These are phyloP conservation scores for Mycena alexandri DNA, from an alignment of 768 basidiomycete genomes.

Conservation along the genomic window DNA sequence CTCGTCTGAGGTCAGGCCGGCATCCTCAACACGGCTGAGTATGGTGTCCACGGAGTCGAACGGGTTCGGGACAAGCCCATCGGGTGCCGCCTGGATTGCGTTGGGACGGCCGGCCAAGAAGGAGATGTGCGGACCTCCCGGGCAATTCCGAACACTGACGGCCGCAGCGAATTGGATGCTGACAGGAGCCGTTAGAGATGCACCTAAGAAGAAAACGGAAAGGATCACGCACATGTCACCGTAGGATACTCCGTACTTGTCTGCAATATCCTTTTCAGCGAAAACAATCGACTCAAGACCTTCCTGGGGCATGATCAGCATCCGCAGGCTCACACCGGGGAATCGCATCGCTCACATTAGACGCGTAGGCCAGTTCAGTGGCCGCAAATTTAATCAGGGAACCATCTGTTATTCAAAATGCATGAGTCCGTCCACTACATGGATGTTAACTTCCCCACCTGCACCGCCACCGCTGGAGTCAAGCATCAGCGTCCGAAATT, in stretches of 20 bases:
- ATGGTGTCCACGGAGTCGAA: constrained; percentile 30
- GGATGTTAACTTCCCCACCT: neutral
- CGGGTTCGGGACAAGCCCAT: constrained; percentile 22
- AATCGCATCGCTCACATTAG: constrained; percentile 11
- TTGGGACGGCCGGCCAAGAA: constrained; percentile 42
- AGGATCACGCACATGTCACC: constrained; percentile 30
- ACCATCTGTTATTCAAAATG: constrained; percentile 18
- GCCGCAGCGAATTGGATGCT: constrained; percentile 51
- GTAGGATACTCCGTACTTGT: constrained; percentile 25
- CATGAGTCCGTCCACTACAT: neutral
- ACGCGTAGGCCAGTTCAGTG: constrained; percentile 21
- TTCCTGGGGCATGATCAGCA: neutral
- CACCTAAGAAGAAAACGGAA: neutral
- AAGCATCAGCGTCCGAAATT: neutral
- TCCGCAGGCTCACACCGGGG: neutral
- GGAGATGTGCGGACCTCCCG: constrained; percentile 42
- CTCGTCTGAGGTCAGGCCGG: constrained; percentile 30
- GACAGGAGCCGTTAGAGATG: neutral
- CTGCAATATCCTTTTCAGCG: constrained; percentile 8
- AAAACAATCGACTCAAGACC: constrained; percentile 29
- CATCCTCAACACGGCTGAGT: constrained; percentile 27
- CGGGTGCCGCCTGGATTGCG: constrained; percentile 28
- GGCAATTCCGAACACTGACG: constrained; percentile 45
- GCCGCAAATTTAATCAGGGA: constrained; percentile 25
- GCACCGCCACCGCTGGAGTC: constrained; percentile 26